Evolutionary conservation across 345 rosid genomes (phyloP), one percentile per base, ranked within the genome.

Genomic region (Populus davidiana): DNA sequence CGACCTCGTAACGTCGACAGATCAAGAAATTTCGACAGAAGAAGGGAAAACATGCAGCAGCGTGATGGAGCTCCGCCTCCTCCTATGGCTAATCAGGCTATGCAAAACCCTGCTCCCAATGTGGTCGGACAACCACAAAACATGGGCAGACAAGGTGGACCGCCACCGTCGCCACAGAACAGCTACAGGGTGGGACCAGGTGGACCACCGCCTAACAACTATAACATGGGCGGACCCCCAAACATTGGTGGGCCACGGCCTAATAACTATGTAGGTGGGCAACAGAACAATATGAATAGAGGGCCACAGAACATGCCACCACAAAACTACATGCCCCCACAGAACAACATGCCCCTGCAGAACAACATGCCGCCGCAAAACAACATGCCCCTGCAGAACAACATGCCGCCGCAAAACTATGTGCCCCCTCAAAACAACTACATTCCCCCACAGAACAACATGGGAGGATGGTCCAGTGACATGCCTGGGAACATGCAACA

Each of bases 1-100:
- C 85, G 97, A 49, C 97, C 98, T 23, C 90, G 93, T 25, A 88
- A 83, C 81, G 82, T 78, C 14, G 98, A 93, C 47, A 82, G 91
- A 77, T 91, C 94, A n/a, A 91, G 97, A 82, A 96, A 90, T 85
- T 94, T 85, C 74, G 97, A 92, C 29, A 89, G 98, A 75, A 93
- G 98, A 81, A 93, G 94, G 85, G 98, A 96, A 76, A 93, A 90
- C 82, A 84, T 79, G 89, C 88, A 76, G 80, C 75, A 71, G 23
- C 73, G 74, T 27, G 69, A 38, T 74, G 39, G 41, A 31, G 69
- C 39, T 13, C 69, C 69, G 1, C 69, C 69, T 13, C 49, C 84
- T 65, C 86, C 85, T 52, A 80, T 76, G 77, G 71, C 76, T 52
- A 79, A 82, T 47, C 88, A 83, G 73, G 85, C 81, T 29, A 78